These are phyloP conservation scores for Abelmoschus esculentus DNA, from an alignment of 345 rosid genomes.

Conservation along the genomic window DNA sequence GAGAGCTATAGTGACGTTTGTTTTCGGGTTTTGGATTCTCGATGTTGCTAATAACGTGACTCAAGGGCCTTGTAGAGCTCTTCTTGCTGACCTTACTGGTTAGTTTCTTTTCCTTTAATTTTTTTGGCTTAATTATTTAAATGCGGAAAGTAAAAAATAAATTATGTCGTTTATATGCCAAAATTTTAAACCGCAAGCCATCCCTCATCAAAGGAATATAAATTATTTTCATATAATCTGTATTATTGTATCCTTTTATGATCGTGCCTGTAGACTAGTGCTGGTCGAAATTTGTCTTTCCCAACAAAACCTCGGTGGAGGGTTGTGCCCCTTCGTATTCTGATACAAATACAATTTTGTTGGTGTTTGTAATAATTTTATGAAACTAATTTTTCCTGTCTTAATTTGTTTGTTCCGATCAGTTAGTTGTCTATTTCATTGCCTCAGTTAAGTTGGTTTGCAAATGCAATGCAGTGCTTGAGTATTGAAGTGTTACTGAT, in stretches of 20 bases:
- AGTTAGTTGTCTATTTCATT: neutral
- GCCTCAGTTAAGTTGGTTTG: neutral
- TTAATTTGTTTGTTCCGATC: neutral
- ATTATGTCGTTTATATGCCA: neutral
- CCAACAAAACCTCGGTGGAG: too few species aligned
- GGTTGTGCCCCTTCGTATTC: neutral
- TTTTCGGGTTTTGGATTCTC: conserved; percentile 90
- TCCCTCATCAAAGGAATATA: neutral
- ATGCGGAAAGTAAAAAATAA: neutral
- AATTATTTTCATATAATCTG: neutral
- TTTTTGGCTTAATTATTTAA: conserved; percentile 1
- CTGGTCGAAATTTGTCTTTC: neutral
- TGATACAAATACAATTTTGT: neutral
- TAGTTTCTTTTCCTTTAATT: conserved; percentile 5
- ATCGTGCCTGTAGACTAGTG: neutral
- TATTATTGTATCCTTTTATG: neutral
- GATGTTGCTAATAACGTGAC: conserved; percentile 91
- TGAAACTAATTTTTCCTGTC: neutral
- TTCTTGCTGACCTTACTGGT: conserved; percentile 96
- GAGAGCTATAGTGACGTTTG: conserved; percentile 65
- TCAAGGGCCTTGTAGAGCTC: conserved; percentile 94
- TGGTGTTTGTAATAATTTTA: neutral
- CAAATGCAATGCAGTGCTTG: neutral
- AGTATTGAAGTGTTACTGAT: too few species aligned
- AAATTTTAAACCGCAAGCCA: too few species aligned